Evolutionary conservation across 2,329 filamentous ascomycete genomes (phyloP), one percentile per base, ranked within the genome.

Genomic region (Huntiella omanensis): DNA sequence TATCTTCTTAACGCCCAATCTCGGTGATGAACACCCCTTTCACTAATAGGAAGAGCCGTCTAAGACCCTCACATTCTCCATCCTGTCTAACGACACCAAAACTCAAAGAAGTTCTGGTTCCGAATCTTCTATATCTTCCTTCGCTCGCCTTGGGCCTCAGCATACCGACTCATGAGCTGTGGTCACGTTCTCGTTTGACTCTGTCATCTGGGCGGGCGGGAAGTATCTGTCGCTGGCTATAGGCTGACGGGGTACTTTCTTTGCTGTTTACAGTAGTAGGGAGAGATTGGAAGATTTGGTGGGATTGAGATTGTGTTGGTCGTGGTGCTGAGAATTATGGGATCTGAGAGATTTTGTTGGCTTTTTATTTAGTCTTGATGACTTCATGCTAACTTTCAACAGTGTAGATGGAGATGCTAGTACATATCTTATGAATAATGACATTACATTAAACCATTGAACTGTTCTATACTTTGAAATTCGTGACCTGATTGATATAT

Each of bases 31-130:
- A 41, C 22, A 16, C 15, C 40, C 40, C 19, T 41, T 41, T 41
- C 19, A 32, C 11, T 41, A 41, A 41, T 41, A 33, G 40, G 40
- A 41, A 41, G 40, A 41, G 40, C 40, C 40, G 40, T 41, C 40
- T 41, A 32, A 41, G 19, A 19, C 15, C 19, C 40, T 15, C 3
- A 1, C 8, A 11, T n/a, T 28, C 35, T 4, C 3, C 39, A 12
- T 28, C 12, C 40, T 12, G 13, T 32, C 15, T 38, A 38, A 13
- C 13, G 16, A 38, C 35, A 38, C 35, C 37, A 17, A 15, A 15
- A 15, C 37, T 19, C 37, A 19, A 17, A 11, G 13, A 17, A 39
- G 15, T 15, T 15, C 8, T 15, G 37, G 19, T 39, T 19, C 37
- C 37, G 13, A 11, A 17, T 16, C 10, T 16, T 15, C 19, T 39